Evolutionary conservation across 768 basidiomycete genomes (phyloP).

Genomic region (Omphalotus guepiniiformis): DNA sequence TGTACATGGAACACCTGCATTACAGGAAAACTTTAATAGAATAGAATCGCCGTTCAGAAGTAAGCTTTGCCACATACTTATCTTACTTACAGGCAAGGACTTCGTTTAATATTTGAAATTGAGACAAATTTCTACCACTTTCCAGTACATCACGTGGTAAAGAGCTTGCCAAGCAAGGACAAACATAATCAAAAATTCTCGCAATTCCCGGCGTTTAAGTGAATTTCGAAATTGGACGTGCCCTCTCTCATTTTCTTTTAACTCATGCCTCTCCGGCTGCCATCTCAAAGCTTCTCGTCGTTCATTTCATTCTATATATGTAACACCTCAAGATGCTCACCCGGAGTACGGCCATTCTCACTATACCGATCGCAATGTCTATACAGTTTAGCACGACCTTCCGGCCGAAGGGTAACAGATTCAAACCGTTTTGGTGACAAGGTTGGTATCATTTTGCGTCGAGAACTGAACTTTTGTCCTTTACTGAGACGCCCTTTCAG

Average conservation of each 20-base stretch:
- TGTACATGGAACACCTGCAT: no score
- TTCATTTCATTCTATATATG: constrained; percentile 60
- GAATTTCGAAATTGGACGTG: no score
- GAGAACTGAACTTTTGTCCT: constrained; percentile 1
- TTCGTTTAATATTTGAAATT: no score
- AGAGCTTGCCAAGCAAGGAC: no score
- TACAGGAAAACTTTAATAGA: no score
- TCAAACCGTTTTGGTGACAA: constrained; percentile 33
- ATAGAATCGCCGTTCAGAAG: no score
- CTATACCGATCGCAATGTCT: constrained; percentile 35
- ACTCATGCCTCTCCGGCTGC: constrained; percentile 49
- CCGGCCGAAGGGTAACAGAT: constrained; percentile 12
- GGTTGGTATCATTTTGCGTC: constrained; percentile 27
- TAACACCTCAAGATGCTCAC: constrained; percentile 31
- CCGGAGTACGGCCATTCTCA: constrained; percentile 33
- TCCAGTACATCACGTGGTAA: no score
- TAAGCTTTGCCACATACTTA: no score
- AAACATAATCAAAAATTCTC: neutral
- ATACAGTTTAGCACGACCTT: constrained; percentile 20
- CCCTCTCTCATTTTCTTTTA: constrained; percentile 8
- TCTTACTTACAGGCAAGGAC: no score
- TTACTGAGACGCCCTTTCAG: constrained; percentile 36
- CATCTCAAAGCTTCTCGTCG: constrained; percentile 45
- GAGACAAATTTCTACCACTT: no score
- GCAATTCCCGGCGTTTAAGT: neutral